Evolutionary conservation across 495 filamentous ascomycete species (phyloP).

Genomic region (Elasticomyces elasticus): DNA sequence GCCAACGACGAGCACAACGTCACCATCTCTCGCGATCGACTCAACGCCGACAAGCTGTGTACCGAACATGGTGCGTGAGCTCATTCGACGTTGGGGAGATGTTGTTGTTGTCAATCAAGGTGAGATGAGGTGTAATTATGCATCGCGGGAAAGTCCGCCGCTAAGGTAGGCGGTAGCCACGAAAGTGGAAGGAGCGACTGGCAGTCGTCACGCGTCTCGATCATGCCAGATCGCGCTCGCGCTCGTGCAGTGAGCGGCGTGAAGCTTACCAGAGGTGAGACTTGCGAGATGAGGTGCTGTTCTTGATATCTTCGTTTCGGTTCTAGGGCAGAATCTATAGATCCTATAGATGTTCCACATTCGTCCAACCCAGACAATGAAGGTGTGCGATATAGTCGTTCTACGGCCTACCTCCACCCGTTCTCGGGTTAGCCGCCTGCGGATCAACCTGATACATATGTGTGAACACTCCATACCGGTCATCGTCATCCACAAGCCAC

Average conservation of each 20-base stretch:
- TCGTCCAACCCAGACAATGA: background rate
- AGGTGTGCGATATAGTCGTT: background rate
- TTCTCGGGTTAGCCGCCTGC: background rate
- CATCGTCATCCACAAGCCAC: constrained; percentile 32
- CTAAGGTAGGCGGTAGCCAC: too few species aligned
- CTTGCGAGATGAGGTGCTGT: too few species aligned
- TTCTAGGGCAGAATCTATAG: too few species aligned
- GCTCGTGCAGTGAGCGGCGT: background rate
- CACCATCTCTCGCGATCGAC: too few species aligned
- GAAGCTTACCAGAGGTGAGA: too few species aligned
- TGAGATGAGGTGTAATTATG: background rate
- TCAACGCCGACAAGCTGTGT: too few species aligned
- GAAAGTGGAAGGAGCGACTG: background rate
- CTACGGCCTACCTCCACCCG: background rate
- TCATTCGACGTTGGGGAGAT: too few species aligned
- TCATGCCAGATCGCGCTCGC: background rate
- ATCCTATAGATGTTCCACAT: too few species aligned
- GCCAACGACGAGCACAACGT: too few species aligned
- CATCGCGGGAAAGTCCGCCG: too few species aligned
- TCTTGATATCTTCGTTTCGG: too few species aligned
- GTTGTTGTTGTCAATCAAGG: too few species aligned
- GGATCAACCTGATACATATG: constrained; percentile 26
- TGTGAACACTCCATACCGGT: constrained; percentile 33
- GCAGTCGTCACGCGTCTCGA: background rate
- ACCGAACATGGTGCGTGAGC: background rate